These are phyloP conservation scores for Aspergillus brunneoviolaceus DNA, from an alignment of 2,329 filamentous ascomycete genomes.

Conservation along the genomic window DNA sequence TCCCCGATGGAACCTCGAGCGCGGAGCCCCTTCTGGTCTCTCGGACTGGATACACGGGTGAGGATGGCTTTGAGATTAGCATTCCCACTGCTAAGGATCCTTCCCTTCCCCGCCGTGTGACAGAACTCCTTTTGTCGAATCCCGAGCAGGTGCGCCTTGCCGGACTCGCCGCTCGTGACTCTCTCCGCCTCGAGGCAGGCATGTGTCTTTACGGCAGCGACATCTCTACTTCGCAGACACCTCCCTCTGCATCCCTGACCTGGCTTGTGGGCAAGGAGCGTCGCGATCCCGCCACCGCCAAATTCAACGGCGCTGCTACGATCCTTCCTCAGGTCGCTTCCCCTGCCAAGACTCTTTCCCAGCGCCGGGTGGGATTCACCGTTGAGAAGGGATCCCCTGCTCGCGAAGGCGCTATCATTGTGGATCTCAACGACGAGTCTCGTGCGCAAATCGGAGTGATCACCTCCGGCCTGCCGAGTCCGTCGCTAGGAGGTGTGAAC, in stretches of 20 bases:
- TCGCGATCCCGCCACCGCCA: slow-evolving; percentile 55
- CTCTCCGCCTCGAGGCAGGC: slow-evolving; percentile 87
- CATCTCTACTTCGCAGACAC: slow-evolving; percentile 74
- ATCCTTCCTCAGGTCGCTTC: slow-evolving; percentile 70
- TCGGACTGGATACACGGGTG: slow-evolving; percentile 91
- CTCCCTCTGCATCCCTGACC: slow-evolving; percentile 63
- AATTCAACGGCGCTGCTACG: slow-evolving; percentile 81
- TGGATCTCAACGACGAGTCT: slow-evolving; percentile 57
- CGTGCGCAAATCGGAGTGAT: slow-evolving; percentile 69
- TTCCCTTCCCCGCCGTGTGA: slow-evolving; percentile 51
- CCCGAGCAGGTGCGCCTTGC: slow-evolving; percentile 73
- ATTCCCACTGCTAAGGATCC: slow-evolving; percentile 66
- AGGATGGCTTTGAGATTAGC: slow-evolving; percentile 97
- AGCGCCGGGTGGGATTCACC: slow-evolving; percentile 76
- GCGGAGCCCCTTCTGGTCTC: slow-evolving; percentile 67
- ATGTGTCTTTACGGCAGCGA: slow-evolving; percentile 99
- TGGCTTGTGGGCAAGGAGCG: slow-evolving; percentile 88
- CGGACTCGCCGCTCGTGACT: slow-evolving; percentile 87
- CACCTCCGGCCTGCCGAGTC: slow-evolving; percentile 88
- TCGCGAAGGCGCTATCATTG: slow-evolving; percentile 80
- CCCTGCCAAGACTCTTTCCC: slow-evolving; percentile 59
- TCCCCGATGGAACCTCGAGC: slow-evolving; percentile 54
- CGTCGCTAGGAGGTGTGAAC: slow-evolving; percentile 75
- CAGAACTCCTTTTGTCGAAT: slow-evolving; percentile 66
- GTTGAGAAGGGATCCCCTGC: slow-evolving; percentile 80